phyloP scores from a whole-genome alignment of 495 filamentous ascomycete species.

The Penicillium angulare region DNA sequence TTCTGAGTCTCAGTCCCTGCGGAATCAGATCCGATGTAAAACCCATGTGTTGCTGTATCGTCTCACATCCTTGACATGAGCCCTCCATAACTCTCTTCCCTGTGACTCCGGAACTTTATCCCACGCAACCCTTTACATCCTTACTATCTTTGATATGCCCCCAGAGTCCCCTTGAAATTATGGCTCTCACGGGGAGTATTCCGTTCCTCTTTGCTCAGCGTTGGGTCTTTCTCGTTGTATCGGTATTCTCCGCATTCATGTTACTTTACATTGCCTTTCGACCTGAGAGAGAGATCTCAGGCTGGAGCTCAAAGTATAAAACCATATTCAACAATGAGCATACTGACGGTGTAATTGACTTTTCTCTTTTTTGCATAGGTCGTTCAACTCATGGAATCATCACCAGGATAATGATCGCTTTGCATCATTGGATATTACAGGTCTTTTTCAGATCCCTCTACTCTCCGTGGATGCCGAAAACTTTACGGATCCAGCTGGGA shows the following conservation, averaged over 20 bases:
- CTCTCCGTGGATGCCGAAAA: slow-evolving; percentile 1
- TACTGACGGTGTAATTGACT: too few species aligned
- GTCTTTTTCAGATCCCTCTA: not conserved
- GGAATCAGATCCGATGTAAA: too few species aligned
- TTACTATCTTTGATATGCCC: too few species aligned
- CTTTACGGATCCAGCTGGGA: not conserved
- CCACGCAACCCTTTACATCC: too few species aligned
- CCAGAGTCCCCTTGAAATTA: too few species aligned
- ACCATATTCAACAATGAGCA: too few species aligned
- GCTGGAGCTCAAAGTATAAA: not conserved
- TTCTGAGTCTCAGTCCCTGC: too few species aligned
- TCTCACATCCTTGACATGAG: too few species aligned
- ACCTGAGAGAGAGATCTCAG: not conserved
- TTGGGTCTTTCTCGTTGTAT: not conserved
- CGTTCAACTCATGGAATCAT: not conserved
- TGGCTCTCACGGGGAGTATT: not conserved
- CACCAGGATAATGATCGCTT: too few species aligned
- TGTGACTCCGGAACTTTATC: too few species aligned
- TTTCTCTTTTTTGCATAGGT: not conserved
- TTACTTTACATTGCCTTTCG: slow-evolving; percentile 1
- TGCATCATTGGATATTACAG: not conserved
- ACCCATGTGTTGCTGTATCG: too few species aligned
- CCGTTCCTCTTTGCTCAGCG: not conserved
- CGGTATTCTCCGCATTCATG: not conserved
- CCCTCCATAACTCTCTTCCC: too few species aligned